Base-by-base conservation (phyloP, 139 green algal species). In the Chlorella sp. region DNA sequence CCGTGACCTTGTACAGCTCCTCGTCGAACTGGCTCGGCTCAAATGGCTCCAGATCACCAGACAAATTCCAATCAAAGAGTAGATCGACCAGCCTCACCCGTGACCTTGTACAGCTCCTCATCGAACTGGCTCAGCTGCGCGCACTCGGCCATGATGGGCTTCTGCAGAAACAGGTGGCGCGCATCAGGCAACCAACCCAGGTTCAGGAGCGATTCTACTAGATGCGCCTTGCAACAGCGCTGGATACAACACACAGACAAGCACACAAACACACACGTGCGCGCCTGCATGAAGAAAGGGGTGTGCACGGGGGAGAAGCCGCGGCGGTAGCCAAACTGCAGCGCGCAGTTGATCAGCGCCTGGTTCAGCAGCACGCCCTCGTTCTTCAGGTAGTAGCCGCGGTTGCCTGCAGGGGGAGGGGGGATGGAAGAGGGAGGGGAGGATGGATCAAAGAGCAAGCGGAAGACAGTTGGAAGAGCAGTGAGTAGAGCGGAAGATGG, bases 81-180 rank as follows among this genome's bases (percentile, higher is more conserved):
- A 48, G 48, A n/a, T 9, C 30, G 64, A 6, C 40, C 73, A 40
- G n/a, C n/a, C n/a, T n/a, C 58, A 83, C 87, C 89, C 38, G 89
- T 89, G n/a, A 97, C 94, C 83, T 96, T 94, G 93, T 99, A 99
- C 68, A 99, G 94, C 91, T 99, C 95, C 69, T 99, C 97, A 80
- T 99, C 97, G 87, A 99, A 99, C 90, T 99, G 95, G 56, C 84
- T 88, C 54, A 99, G 94, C 95, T 99, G 97, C n/a, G 97, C 97
- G 88, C 96, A 99, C 88, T 98, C 95, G 8, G 93, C 96, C 97
- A 99, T 99, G 82, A 98, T 94, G 62, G 96, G 91, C 89, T 98
- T 95, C 73, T 91, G 85, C 94, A 96, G 97, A n/a, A n/a, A n/a
- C n/a, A n/a, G n/a, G n/a, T n/a, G n/a, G n/a, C n/a, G n/a, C n/a